Base-by-base conservation (phyloP, 2,329 filamentous ascomycete genomes). In the Scleromitrula shiraiana region DNA sequence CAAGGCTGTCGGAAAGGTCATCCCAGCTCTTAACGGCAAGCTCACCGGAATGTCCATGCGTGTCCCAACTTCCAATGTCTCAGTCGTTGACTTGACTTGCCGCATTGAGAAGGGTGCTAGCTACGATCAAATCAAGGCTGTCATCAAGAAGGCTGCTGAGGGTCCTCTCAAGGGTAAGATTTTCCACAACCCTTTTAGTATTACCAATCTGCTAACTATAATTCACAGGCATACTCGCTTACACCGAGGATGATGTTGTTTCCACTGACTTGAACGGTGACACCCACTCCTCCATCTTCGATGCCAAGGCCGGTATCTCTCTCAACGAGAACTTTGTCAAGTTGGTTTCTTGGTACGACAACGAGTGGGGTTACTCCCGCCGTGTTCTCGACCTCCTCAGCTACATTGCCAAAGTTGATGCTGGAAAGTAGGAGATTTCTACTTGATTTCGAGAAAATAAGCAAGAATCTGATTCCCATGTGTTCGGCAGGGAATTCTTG, bases 1-100 rank as follows among this genome's bases (percentile, higher is more conserved):
- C 70, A 98, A 98, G 88, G 93, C 93, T 69, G 93, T 98, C 76
- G 93, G 93, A 77, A 98, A 98, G 85, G 93, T 97, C 78, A 97
- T 97, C 67, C 93, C 93, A 64, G 76, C 81, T 63, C 83, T 98
- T 62, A 97, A 97, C 77, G 93, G 93, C 82, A 98, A 98, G 85
- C 88, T 97, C 61, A 98, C 93, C 60, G 93, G 93, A 77, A 97
- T 98, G 93, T 81, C 93, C 66, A 93, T 98, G 86, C 93, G 93
- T 85, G 91, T 98, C 52, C 93, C 93, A 62, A 97, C 93, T 62
- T 74, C 88, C 79, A 97, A 98, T 80, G 93, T 98, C 71, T 98
- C 93, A 64, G 93, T 97, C 71, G 93, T 98, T 67, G 93, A 98
- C 75, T 76, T 98, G 69, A 98, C 93, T 66, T 82, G 75, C 80